A percentile compares a stretch with the other conserved stretches of the same genome.
Conservation (phyloP, 2,329 filamentous ascomycete species). For the Phialophora macrospora region DNA sequence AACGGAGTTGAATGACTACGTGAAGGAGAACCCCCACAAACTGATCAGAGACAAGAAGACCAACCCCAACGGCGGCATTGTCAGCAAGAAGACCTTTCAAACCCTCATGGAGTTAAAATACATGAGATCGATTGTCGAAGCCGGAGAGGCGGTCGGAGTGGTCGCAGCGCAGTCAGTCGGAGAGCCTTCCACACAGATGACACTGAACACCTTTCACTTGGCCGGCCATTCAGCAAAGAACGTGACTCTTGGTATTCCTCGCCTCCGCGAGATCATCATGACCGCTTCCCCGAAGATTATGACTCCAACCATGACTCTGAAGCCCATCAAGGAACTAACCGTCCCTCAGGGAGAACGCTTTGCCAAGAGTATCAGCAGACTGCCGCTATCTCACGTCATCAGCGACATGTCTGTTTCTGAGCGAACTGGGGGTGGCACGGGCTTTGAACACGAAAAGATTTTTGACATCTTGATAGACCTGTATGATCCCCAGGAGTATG, state of each 20-base stretch:
- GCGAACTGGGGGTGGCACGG: slow-evolving; percentile 72
- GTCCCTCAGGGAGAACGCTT: slow-evolving; percentile 74
- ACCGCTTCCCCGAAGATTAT: slow-evolving; percentile 88
- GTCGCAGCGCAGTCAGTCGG: slow-evolving; percentile 96
- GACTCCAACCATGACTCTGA: slow-evolving; percentile 87
- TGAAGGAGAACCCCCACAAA: slow-evolving; percentile 72
- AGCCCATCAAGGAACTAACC: slow-evolving; percentile 73
- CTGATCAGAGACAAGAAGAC: slow-evolving; percentile 66
- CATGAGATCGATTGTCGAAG: slow-evolving; percentile 86
- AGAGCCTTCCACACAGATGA: slow-evolving; percentile 99
- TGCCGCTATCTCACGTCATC: slow-evolving; percentile 81
- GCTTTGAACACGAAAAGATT: slow-evolving; percentile 74
- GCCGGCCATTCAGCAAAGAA: slow-evolving; percentile 98
- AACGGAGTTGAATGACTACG: slow-evolving; percentile 71
- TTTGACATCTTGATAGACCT: slow-evolving; percentile 83
- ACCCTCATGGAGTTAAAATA: slow-evolving; percentile 90
- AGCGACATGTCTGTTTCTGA: slow-evolving; percentile 83
- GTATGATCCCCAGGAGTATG: slow-evolving; percentile 84
- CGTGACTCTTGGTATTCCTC: slow-evolving; percentile 97
- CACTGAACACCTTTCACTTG: slow-evolving; percentile 98
- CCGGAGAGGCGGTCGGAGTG: slow-evolving; percentile 94
- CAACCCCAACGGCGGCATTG: slow-evolving; percentile 50
- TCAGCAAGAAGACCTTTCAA: slow-evolving; percentile 75
- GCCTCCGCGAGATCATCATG: slow-evolving; percentile 97
- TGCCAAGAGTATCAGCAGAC: slow-evolving; percentile 86